phyloP scores from a whole-genome alignment of 768 basidiomycete species.

The Dentipellis fragilis region DNA sequence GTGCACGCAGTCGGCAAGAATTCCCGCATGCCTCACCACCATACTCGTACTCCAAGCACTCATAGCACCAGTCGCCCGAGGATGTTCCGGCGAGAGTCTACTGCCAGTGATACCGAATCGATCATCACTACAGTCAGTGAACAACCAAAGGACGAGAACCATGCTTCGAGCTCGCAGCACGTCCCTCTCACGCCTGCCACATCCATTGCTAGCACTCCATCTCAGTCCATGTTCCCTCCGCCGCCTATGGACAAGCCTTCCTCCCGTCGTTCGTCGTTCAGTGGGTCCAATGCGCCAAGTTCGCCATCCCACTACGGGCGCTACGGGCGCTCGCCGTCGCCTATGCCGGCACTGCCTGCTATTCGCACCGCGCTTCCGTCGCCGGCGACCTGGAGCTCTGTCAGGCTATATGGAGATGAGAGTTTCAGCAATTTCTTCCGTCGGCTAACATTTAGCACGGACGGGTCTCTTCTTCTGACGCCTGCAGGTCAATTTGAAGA shows the following conservation, averaged over 20 bases:
- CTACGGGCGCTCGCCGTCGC: constrained; percentile 78
- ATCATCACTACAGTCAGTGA: constrained; percentile 43
- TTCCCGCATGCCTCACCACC: constrained; percentile 60
- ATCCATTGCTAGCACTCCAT: constrained; percentile 60
- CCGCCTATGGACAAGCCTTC: constrained; percentile 58
- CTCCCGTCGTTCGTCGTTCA: constrained; percentile 57
- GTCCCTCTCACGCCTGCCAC: constrained; percentile 51
- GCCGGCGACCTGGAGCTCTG: constrained; percentile 49
- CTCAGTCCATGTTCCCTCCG: constrained; percentile 48
- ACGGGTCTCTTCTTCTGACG: constrained; percentile 87
- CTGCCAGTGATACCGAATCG: constrained; percentile 67
- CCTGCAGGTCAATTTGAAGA: constrained; percentile 98
- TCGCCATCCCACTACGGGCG: constrained; percentile 51
- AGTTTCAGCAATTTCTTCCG: constrained; percentile 94
- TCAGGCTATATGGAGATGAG: constrained; percentile 91
- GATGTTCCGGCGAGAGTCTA: constrained; percentile 61
- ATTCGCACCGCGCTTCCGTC: constrained; percentile 56
- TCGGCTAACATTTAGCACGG: constrained; percentile 87
- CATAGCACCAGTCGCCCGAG: constrained; percentile 37
- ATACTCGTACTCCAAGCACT: constrained; percentile 60
- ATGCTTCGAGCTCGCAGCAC: constrained; percentile 21
- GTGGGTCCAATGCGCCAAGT: constrained; percentile 70
- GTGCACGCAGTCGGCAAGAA: constrained; percentile 89
- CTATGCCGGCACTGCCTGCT: constrained; percentile 88
- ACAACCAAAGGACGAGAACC: constrained; percentile 36